Evolutionary conservation across 192 early-diverging fungal species (phyloP).

Genomic region (Allomyces javanicus): DNA sequence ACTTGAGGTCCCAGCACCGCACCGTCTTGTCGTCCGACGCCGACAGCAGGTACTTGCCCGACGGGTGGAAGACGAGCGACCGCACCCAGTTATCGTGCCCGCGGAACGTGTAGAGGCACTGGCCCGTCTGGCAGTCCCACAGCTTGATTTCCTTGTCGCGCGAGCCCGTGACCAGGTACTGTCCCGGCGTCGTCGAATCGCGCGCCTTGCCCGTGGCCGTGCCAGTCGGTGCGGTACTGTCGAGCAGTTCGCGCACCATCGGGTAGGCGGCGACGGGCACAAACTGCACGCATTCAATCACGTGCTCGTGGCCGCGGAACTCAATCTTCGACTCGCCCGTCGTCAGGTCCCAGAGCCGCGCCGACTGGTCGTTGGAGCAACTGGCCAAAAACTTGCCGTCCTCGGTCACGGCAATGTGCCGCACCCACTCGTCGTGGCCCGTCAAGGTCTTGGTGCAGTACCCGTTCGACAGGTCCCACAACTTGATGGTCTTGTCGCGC

Average conservation of each 20-base stretch:
- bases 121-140: slow-evolving; percentile 51
- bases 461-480: slow-evolving; percentile 57
- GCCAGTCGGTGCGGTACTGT: slow-evolving; percentile 17
- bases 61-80: slow-evolving; percentile 61
- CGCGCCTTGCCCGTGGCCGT: neutral
- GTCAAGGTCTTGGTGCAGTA: slow-evolving; percentile 60
- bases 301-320: slow-evolving; percentile 79
- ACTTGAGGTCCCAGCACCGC: slow-evolving; percentile 69
- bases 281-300: slow-evolving; percentile 82
- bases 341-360: slow-evolving; percentile 58
- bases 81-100: slow-evolving; percentile 92
- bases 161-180: slow-evolving; percentile 62
- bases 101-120: slow-evolving; percentile 53
- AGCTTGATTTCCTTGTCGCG: slow-evolving; percentile 79
- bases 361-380: slow-evolving; percentile 70
- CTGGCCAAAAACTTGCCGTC: slow-evolving; percentile 57
- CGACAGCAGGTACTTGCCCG: slow-evolving; percentile 58
- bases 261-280: slow-evolving; percentile 46
- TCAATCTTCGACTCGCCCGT: slow-evolving; percentile 57
- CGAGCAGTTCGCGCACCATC: slow-evolving; percentile 47
- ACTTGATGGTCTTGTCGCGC: slow-evolving; percentile 72
- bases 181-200: slow-evolving; percentile 19
- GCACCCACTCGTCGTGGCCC: slow-evolving; percentile 81
- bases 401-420: slow-evolving; percentile 40
- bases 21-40: slow-evolving; percentile 84